A percentile compares a stretch with the other conserved stretches of the same genome.
Evolutionary conservation across 148 eudicot species (phyloP).

Genomic region (Gaultheria prostrata): DNA sequence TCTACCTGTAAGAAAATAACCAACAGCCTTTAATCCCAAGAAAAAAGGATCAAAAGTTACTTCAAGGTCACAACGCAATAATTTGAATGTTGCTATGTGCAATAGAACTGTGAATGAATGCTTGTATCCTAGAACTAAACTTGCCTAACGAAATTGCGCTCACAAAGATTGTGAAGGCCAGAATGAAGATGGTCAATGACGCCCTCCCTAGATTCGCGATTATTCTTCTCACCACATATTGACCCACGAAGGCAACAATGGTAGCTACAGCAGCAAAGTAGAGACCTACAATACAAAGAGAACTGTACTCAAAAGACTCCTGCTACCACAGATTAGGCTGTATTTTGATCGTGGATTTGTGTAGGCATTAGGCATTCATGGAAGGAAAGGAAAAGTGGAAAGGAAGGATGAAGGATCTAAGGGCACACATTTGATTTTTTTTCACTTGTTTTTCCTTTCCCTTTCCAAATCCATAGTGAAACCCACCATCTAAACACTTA

Average conservation of each 20-base stretch:
- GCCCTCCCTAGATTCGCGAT: conserved; percentile 66
- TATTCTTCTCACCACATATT: conserved; percentile 67
- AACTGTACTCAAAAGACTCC: too few species aligned
- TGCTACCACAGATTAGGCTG: background rate
- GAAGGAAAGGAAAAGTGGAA: background rate
- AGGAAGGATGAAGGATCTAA: too few species aligned
- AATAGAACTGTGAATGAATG: background rate
- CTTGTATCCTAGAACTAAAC: conserved; percentile 18
- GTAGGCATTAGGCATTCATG: background rate
- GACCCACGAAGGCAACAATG: conserved; percentile 76
- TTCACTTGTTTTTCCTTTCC: background rate
- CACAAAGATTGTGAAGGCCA: conserved; percentile 70
- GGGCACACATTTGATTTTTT: background rate
- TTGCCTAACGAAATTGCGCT: too few species aligned
- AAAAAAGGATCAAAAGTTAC: background rate
- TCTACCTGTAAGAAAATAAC: conserved; percentile 46
- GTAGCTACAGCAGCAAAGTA: conserved; percentile 70
- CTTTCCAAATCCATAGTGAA: background rate
- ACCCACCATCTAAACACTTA: background rate
- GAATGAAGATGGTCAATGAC: conserved; percentile 80
- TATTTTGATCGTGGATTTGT: background rate
- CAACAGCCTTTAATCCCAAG: background rate
- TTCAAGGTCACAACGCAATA: background rate
- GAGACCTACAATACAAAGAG: too few species aligned
- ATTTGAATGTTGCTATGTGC: background rate